Percentiles rank a stretch among this genome's conserved stretches.
These are phyloP conservation scores for Fistulifera pelliculosa DNA, from an alignment of 108 stramenopile species.

Conservation along the genomic window DNA sequence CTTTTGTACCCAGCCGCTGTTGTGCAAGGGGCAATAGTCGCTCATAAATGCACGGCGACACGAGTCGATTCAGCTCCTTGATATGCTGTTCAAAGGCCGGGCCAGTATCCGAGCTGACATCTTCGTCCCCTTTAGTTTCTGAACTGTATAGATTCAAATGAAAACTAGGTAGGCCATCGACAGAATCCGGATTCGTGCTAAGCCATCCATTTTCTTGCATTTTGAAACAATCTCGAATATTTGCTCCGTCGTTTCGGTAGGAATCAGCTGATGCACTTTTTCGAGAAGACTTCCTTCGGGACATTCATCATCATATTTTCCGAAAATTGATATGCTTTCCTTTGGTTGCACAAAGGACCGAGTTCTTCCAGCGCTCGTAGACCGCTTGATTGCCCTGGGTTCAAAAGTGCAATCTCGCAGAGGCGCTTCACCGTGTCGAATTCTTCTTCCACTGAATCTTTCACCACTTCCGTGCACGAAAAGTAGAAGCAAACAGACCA, in stretches of 20 bases:
- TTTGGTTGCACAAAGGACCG: background rate
- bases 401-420: no score
- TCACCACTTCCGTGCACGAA: no score
- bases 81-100: slow-evolving; percentile 27
- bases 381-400: background rate
- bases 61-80: slow-evolving; percentile 24
- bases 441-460: no score
- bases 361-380: slow-evolving; percentile 4
- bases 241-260: slow-evolving; percentile 5
- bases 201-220: slow-evolving; percentile 39
- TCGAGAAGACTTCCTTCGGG: slow-evolving; percentile 11
- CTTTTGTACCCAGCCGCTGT: slow-evolving; percentile 16
- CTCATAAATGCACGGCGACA: slow-evolving; percentile 41
- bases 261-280: slow-evolving; percentile 14
- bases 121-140: slow-evolving; percentile 34
- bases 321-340: slow-evolving; percentile 20
- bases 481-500: no score
- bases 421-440: no score
- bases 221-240: slow-evolving; percentile 11
- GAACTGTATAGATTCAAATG: slow-evolving; percentile 58
- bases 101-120: background rate
- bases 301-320: background rate
- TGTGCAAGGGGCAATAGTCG: slow-evolving; percentile 33
- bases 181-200: slow-evolving; percentile 64
- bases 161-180: slow-evolving; percentile 63